phyloP scores from a whole-genome alignment of 306 rosid genomes.

The Trifolium subterraneum region DNA sequence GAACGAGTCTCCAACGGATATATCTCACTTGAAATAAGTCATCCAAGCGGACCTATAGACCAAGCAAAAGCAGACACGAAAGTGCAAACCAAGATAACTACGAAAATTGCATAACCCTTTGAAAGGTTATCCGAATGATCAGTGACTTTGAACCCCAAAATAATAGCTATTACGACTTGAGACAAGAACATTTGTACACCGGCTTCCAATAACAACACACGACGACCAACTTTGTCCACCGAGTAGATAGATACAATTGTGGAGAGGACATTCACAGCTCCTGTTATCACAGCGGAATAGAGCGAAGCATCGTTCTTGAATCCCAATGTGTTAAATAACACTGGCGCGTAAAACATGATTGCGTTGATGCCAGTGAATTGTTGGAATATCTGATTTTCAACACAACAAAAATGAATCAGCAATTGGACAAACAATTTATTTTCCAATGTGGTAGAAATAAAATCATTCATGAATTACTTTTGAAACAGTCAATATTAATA shows the following conservation, averaged over 20 bases:
- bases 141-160: conserved; percentile 62
- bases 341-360: conserved; percentile 92
- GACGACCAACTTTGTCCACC: conserved; percentile 83
- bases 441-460: neutral
- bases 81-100: conserved; percentile 75
- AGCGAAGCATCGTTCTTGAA: conserved; percentile 78
- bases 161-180: conserved; percentile 66
- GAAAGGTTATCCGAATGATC: conserved; percentile 54
- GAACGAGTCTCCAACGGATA: conserved; percentile 89
- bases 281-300: conserved; percentile 84
- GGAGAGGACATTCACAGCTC: conserved; percentile 80
- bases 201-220: conserved; percentile 77
- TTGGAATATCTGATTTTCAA: conserved; percentile 72
- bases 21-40: conserved; percentile 88
- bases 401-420: neutral
- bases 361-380: conserved; percentile 92
- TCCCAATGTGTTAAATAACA: conserved; percentile 72
- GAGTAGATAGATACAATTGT: conserved; percentile 76
- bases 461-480: too few relatives aligned
- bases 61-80: conserved; percentile 85
- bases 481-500: too few relatives aligned
- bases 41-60: conserved; percentile 97
- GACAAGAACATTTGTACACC: conserved; percentile 89
- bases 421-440: neutral
- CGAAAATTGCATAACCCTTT: conserved; percentile 53